Base-by-base conservation (phyloP, 768 basidiomycete genomes). In the Scleroderma citrinum region DNA sequence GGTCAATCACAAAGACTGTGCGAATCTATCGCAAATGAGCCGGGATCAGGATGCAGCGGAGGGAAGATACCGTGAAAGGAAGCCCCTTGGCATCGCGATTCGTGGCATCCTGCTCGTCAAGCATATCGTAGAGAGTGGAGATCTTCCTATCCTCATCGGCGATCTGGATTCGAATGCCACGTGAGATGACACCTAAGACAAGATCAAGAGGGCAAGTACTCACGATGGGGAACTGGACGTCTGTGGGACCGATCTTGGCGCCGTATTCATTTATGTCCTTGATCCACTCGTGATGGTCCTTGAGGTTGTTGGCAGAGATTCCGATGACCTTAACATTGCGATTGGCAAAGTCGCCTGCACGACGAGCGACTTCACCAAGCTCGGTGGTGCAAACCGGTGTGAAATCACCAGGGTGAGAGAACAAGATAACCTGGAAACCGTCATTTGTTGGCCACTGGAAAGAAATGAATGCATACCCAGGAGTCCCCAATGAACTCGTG, bases 321-420 rank as follows among this genome's bases (percentile, higher is more conserved):
- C 92, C 92, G 54, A 94, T 92, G 53, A 95, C 77, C 72, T 98
- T 97, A 62, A 97, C 92, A 56, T 82, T 81, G 53, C 96, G 86
- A 63, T 84, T 82, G 44, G 71, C 75, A 65, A 97, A 99, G 68
- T 97, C 94, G 14, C 74, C 73, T 12, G 81, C 77, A 51, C 90
- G 87, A 55, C 91, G 85, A 44, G 96, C 87, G 38, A 96, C 93
- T 66, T 96, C 95, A 44, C 91, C 93, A 32, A 98, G 85, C 73
- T 98, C 96, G 47, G 96, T 99, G 42, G 96, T 94, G 78, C 90
- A 93, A 46, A 94, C 85, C 43, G 88, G 87, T n/a, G 87, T 89
- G 64, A 92, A 92, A 63, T 92, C 87, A 38, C 87, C 93, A 1
- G 92, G 92, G 69, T 96, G 93, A 26, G 92, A 95, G 80, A 97